These are phyloP conservation scores for Trametes meyenii DNA, from an alignment of 768 basidiomycete genomes.

Conservation along the genomic window DNA sequence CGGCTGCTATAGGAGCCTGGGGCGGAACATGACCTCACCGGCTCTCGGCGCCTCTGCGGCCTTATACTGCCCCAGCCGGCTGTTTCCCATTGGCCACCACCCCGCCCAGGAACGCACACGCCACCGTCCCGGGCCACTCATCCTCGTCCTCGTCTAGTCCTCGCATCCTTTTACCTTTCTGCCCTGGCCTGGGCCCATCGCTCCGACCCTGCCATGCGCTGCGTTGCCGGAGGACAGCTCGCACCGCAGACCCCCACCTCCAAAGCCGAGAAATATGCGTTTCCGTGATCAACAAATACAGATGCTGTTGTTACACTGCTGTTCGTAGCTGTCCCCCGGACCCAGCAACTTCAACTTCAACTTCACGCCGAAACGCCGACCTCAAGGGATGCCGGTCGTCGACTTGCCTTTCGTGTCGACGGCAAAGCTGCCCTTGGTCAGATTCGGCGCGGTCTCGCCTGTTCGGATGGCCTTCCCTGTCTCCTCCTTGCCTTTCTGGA, in stretches of 20 bases:
- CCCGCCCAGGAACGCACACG: neutral
- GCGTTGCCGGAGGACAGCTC: neutral
- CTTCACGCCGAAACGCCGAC: neutral
- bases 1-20: no score
- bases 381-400: slow-evolving; percentile 14
- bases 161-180: no score
- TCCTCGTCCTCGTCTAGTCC: no score
- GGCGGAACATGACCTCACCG: neutral
- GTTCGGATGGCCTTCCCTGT: slow-evolving; percentile 48
- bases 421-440: slow-evolving; percentile 38
- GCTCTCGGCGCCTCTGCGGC: slow-evolving; percentile 1
- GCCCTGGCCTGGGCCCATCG: no score
- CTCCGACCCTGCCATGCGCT: neutral
- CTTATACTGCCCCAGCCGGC: neutral
- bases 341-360: neutral
- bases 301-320: slow-evolving; percentile 16
- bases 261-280: neutral
- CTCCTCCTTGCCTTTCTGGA: slow-evolving; percentile 67
- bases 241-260: neutral
- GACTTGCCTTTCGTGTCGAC: slow-evolving; percentile 47
- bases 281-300: slow-evolving; percentile 1
- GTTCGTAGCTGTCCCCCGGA: neutral
- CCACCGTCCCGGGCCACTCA: no score
- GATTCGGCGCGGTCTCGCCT: slow-evolving; percentile 26
- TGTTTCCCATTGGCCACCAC: slow-evolving; percentile 3